A percentile compares a stretch with the other conserved stretches of the same genome.
Evolutionary conservation across 805 yeast genomes (phyloP).

Genomic region (Yarrowia divulgata): DNA sequence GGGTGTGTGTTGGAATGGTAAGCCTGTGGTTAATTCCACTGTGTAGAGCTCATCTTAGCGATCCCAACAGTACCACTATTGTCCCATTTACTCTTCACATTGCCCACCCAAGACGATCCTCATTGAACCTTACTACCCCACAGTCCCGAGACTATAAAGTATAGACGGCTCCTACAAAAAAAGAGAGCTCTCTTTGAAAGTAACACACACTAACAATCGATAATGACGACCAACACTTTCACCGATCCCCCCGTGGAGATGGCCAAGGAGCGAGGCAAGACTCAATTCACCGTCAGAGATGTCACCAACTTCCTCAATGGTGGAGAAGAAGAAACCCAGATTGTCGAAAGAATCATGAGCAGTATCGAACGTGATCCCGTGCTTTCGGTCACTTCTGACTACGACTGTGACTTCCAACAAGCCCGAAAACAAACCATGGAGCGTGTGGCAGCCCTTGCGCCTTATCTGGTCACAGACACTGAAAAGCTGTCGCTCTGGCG

Average conservation of each 20-base stretch:
- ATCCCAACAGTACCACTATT: neutral
- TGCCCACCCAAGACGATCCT: conserved; percentile 5
- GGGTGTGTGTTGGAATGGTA: no score
- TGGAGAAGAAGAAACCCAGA: conserved; percentile 52
- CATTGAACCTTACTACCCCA: conserved; percentile 21
- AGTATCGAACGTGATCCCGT: conserved; percentile 64
- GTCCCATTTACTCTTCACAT: neutral
- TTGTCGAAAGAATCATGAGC: conserved; percentile 52
- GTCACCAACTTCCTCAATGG: conserved; percentile 57
- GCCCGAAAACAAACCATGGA: conserved; percentile 52
- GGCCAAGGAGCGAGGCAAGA: conserved; percentile 52
- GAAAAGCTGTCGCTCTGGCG: conserved; percentile 46
- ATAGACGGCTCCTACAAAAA: conserved; percentile 10
- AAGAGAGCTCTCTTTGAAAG: neutral
- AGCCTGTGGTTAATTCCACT: neutral
- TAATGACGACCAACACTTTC: conserved; percentile 43
- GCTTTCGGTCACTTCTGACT: conserved; percentile 54
- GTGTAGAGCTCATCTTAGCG: neutral
- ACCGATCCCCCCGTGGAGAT: conserved; percentile 51
- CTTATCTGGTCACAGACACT: conserved; percentile 41
- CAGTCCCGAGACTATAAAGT: conserved; percentile 25
- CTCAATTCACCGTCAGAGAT: conserved; percentile 51
- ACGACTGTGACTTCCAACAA: conserved; percentile 56
- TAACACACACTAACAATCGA: neutral
- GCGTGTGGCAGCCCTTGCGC: conserved; percentile 46